phyloP scores from a whole-genome alignment of 352 stramenopile species.

The Phytophthora foliorum region DNA sequence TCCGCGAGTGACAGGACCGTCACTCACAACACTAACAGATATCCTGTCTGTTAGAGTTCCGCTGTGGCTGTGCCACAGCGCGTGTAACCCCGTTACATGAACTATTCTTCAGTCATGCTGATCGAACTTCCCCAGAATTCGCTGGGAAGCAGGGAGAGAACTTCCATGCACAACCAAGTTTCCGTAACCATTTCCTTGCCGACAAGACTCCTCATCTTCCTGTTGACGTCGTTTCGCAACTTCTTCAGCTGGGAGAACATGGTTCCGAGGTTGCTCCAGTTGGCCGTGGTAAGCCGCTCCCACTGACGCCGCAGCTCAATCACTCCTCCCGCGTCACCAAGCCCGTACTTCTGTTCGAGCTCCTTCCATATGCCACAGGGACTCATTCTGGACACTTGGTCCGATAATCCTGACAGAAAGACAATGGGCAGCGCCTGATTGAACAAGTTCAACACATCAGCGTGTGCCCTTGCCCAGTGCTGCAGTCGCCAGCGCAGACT shows the following conservation, averaged over 20 bases:
- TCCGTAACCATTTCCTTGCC: constrained; percentile 18
- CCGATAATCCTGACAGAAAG: not conserved
- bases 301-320: constrained; percentile 6
- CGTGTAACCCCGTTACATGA: too few relatives aligned
- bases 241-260: constrained; percentile 8
- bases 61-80: too few relatives aligned
- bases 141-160: constrained; percentile 13
- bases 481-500: not conserved
- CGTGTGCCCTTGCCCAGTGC: constrained; percentile 6
- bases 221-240: constrained; percentile 20
- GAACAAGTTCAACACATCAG: not conserved
- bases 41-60: too few relatives aligned
- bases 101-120: constrained; percentile 3
- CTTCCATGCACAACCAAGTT: constrained; percentile 15
- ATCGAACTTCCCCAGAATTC: constrained; percentile 26
- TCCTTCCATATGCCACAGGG: constrained; percentile 7
- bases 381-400: constrained; percentile 1
- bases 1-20: too few relatives aligned
- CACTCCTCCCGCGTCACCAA: not conserved
- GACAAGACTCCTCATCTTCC: not conserved
- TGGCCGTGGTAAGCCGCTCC: constrained; percentile 1
- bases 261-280: constrained; percentile 4
- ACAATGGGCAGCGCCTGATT: not conserved
- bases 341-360: not conserved
- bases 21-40: too few relatives aligned